Evolutionary conservation across 352 stramenopile species (phyloP).

Genomic region (Halophytophthora batemanensis): DNA sequence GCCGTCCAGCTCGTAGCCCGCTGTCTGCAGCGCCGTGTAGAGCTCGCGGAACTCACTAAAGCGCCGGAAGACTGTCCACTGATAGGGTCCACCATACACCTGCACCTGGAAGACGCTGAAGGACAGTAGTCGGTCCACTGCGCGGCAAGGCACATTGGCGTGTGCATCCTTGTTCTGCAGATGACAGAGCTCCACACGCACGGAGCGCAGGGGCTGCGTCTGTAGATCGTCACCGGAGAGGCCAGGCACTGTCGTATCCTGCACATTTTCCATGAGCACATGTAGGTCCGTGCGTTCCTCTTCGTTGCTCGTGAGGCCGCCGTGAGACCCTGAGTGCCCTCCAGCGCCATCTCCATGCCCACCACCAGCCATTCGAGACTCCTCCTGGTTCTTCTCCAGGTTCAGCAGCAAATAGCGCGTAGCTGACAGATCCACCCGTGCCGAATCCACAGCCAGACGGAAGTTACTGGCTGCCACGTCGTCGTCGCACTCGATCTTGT

Average conservation of each 20-base stretch:
- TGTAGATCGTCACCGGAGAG: slow-evolving; percentile 66
- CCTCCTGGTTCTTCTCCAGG: slow-evolving; percentile 77
- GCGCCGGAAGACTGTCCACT: slow-evolving; percentile 83
- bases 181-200: slow-evolving; percentile 82
- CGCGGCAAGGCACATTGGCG: slow-evolving; percentile 63
- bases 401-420: slow-evolving; percentile 82
- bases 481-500: slow-evolving; percentile 74
- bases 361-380: slow-evolving; percentile 34
- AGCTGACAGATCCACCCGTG: slow-evolving; percentile 65
- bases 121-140: slow-evolving; percentile 70
- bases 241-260: slow-evolving; percentile 77
- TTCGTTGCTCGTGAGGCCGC: slow-evolving; percentile 31
- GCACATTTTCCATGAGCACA: slow-evolving; percentile 77
- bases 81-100: slow-evolving; percentile 81
- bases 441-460: slow-evolving; percentile 72
- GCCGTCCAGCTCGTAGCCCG: slow-evolving; percentile 43
- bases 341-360: slow-evolving; percentile 10
- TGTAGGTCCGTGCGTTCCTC: slow-evolving; percentile 73
- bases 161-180: slow-evolving; percentile 87
- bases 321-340: neutral
- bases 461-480: slow-evolving; percentile 63
- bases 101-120: slow-evolving; percentile 85
- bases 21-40: slow-evolving; percentile 40
- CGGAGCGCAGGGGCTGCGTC: slow-evolving; percentile 70
- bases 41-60: slow-evolving; percentile 82